A percentile compares a stretch with the other conserved stretches of the same genome.
These are phyloP conservation scores for Auriscalpium microsporum DNA, from an alignment of 768 basidiomycete species.

Conservation along the genomic window DNA sequence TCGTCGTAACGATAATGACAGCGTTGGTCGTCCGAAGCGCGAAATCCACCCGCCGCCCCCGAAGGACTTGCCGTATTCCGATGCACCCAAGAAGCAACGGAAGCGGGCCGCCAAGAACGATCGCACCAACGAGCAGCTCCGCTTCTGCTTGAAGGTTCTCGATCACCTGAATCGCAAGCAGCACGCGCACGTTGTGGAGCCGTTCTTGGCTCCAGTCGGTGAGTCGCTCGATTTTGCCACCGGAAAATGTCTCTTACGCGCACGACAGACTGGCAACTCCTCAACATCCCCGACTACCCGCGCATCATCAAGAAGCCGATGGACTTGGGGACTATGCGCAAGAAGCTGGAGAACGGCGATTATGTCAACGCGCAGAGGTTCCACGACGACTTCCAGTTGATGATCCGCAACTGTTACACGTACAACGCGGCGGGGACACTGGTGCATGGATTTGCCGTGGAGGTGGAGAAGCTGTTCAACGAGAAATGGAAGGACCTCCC, in stretches of 20 bases:
- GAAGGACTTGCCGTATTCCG: slow-evolving; percentile 81
- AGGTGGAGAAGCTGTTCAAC: slow-evolving; percentile 82
- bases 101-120: slow-evolving; percentile 53
- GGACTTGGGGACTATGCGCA: slow-evolving; percentile 86
- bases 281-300: slow-evolving; percentile 78
- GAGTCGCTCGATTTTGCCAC: slow-evolving; percentile 26
- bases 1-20: slow-evolving; percentile 62
- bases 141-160: slow-evolving; percentile 71
- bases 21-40: slow-evolving; percentile 80
- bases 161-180: slow-evolving; percentile 73
- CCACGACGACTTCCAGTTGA: slow-evolving; percentile 85
- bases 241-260: neutral
- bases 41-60: slow-evolving; percentile 95
- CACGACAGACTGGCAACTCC: slow-evolving; percentile 58
- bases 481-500: slow-evolving; percentile 86
- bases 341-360: slow-evolving; percentile 69
- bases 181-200: slow-evolving; percentile 59
- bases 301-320: slow-evolving; percentile 91
- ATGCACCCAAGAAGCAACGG: slow-evolving; percentile 60
- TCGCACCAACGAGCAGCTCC: slow-evolving; percentile 76
- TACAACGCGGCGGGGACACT: slow-evolving; percentile 88
- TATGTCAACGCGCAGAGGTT: slow-evolving; percentile 78
- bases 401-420: slow-evolving; percentile 87
- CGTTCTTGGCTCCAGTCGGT: slow-evolving; percentile 95
- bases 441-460: slow-evolving; percentile 79